Base-by-base conservation (phyloP, 2,329 filamentous ascomycete genomes). In the Fusarium tricinctum region DNA sequence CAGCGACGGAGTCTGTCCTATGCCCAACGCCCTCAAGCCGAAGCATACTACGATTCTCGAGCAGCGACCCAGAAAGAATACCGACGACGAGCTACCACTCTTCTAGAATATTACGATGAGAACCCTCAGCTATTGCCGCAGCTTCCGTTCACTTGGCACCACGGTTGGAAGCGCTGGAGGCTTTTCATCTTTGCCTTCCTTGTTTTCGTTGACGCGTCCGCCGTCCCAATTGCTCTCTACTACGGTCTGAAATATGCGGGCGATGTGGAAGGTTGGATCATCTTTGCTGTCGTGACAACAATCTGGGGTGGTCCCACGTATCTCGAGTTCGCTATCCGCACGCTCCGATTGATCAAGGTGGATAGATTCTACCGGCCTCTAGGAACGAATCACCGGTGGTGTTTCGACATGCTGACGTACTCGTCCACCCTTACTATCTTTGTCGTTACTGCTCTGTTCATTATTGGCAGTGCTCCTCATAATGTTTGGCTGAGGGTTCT, bases 301-400 rank as follows among this genome's bases (percentile, higher is more conserved):
- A 85, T 86, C 64, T 87, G 85, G 79, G 85, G 85, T 56, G 79
- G 85, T 26, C 81, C 85, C n/a, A 86, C 84, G 8, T 85, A 85
- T 56, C 76, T 86, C 57, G 84, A 86, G 67, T 86, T 86, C 58
- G 83, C 76, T 26, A 76, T 85, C 46, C 81, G 84, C 13, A 83
- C 80, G 1, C 75, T 84, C 58, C 82, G 84, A 17, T 77, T 86
- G 50, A 81, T 85, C 50, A 80, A 81, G 65, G 81, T 81, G 70
- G 80, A 82, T 68, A 80, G 83, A 52, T 83, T 80, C 51, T 86
- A 84, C 72, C 81, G 84, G 3, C 85, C 85, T 0, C 71, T 85
- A n/a, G 83, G 83, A 32, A 81, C 81, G 45, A 68, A 77, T 7
- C 78, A 77, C 54, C 77, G 82, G 8, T 86, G 83, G 83, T 81